Evolutionary conservation across 1,139 yeast genomes (phyloP), one percentile per base, ranked within the genome.

Genomic region (Yamadazyma jaroonii): DNA sequence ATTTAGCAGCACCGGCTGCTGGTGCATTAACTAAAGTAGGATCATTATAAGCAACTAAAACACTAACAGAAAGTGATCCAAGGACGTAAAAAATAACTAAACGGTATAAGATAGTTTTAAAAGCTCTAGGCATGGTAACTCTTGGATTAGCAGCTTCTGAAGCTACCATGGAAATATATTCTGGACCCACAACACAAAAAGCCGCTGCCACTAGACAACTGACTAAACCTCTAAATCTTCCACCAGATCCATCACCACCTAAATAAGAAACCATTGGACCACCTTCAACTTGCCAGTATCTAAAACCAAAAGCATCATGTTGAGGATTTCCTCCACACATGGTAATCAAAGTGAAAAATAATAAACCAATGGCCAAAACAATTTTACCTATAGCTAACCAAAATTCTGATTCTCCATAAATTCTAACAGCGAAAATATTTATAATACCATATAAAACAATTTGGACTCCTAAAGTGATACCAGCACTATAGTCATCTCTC

Each of bases 281-380:
- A 12, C 72, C 72, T 6, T 52, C 56, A 25, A 54, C 66, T 31
- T 59, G 53, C 84, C 89, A 80, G 55, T 79, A 59, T 42, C 85
- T 64, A 58, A 82, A 82, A 0, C 88, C 88, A 55, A 72, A 79
- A 1, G 73, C 77, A 53, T 81, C 83, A 45, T 70, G 77, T 35
- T 66, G 47, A 4, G 88, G 88, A 55, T 84, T 84, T 13, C 94
- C 95, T 13, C 95, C 95, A 36, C 81, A 74, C 95, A 85, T 85
- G n/a, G 88, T 79, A 44, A 86, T 54, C 44, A 85, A 77, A 0
- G 90, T 82, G 62, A 84, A 85, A 27, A 80, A 49, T 45, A 85
- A 75, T 26, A 86, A 67, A 0, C 90, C 95, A 31, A 81, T 56
- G 32, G 86, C 84, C 31, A 85, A 62, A 1, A 84, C 44, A 31